Evolutionary conservation across 2,329 filamentous ascomycete genomes (phyloP).

Genomic region (Apiospora sp.): DNA sequence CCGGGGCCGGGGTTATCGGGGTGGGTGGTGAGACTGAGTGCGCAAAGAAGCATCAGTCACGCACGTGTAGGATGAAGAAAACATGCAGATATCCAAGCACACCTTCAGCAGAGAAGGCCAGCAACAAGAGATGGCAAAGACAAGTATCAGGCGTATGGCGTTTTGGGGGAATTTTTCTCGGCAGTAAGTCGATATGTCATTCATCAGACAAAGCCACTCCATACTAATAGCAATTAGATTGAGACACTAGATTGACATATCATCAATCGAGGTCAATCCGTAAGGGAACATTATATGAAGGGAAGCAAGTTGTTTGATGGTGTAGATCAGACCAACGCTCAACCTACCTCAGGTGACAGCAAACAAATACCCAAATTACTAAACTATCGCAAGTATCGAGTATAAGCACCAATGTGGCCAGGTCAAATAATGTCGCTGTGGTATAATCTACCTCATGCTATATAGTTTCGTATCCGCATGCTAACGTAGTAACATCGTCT

Average conservation of each 20-base stretch:
- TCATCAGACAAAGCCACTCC: background rate
- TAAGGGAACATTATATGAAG: background rate
- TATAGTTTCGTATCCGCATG: slow-evolving; percentile 1
- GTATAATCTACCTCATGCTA: slow-evolving; percentile 21
- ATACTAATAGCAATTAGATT: slow-evolving; percentile 11
- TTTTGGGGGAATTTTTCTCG: background rate
- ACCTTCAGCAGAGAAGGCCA: background rate
- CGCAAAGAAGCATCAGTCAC: slow-evolving; percentile 29
- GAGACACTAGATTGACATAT: background rate
- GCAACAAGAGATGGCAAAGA: background rate
- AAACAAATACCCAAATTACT: background rate
- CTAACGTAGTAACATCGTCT: too few relatives aligned
- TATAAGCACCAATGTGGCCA: background rate
- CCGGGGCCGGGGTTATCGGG: slow-evolving; percentile 51
- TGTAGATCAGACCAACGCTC: background rate
- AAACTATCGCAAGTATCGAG: background rate
- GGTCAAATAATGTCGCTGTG: background rate
- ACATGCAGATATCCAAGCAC: background rate
- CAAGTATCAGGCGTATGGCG: slow-evolving; percentile 5
- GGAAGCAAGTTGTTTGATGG: background rate
- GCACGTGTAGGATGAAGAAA: slow-evolving; percentile 24
- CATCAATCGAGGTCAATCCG: background rate
- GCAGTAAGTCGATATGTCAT: slow-evolving; percentile 11
- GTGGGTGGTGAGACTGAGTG: slow-evolving; percentile 50
- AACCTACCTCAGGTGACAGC: background rate